phyloP scores from a whole-genome alignment of 352 stramenopile species.

The Globisporangium emineosum region DNA sequence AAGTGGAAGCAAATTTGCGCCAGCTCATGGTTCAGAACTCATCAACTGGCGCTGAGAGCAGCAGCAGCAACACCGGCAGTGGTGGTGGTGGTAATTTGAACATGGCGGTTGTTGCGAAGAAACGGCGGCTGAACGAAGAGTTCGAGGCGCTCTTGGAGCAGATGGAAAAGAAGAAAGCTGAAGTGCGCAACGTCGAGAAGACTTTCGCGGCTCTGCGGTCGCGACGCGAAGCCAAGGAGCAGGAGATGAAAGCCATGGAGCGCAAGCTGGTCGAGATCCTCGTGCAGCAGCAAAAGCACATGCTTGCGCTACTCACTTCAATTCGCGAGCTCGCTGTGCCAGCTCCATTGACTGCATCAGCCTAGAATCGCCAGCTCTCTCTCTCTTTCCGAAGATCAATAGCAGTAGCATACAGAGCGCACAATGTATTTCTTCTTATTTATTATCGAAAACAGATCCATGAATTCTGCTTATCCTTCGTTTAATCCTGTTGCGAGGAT shows the following conservation, averaged over 20 bases:
- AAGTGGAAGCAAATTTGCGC: slow-evolving; percentile 46
- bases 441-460: not conserved
- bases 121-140: slow-evolving; percentile 79
- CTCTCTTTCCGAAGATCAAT: not conserved
- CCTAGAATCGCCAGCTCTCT: not conserved
- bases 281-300: slow-evolving; percentile 81
- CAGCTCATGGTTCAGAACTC: slow-evolving; percentile 57
- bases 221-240: slow-evolving; percentile 66
- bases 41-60: slow-evolving; percentile 8
- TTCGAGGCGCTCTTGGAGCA: slow-evolving; percentile 72
- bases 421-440: not conserved
- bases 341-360: not conserved
- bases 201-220: slow-evolving; percentile 51
- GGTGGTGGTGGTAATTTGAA: slow-evolving; percentile 32
- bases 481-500: slow-evolving; percentile 14
- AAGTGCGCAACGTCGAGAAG: slow-evolving; percentile 59
- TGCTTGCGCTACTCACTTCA: slow-evolving; percentile 51
- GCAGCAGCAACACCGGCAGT: slow-evolving; percentile 1
- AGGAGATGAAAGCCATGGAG: slow-evolving; percentile 73
- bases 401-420: not conserved
- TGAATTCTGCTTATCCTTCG: not conserved
- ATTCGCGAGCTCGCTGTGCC: slow-evolving; percentile 33
- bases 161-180: slow-evolving; percentile 64
- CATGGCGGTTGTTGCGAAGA: slow-evolving; percentile 69
- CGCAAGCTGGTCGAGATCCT: slow-evolving; percentile 82